Evolutionary conservation across 225 moss, liverwort and hornwort species (phyloP), one percentile per base, ranked within the genome.

Genomic region (Lunularia cruciata): DNA sequence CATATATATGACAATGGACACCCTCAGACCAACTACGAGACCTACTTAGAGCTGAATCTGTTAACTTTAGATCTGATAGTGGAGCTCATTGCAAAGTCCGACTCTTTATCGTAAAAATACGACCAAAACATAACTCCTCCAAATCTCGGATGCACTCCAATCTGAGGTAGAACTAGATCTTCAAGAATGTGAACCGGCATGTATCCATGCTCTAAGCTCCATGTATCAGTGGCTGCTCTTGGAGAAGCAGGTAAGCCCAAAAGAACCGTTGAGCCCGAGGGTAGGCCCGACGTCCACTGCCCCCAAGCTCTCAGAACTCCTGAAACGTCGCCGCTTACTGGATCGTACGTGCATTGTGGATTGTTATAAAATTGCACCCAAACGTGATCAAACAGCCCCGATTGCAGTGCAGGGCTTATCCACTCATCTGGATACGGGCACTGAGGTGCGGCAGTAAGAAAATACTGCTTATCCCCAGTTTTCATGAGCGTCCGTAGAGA

Each of bases 321-420:
- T 16, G 9, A 18, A 46, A 8, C 9, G 45, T 46, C 45, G 39
- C 18, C 39, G 5, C 63, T 27, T 23, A 3, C 27, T 15, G 39
- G 15, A 45, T 64, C 34, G 63, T 45, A 64, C 5, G 42, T 7
- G 10, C 63, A 43, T 4, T 22, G 40, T 25, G 63, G 63, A 43
- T 64, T 43, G 7, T 13, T 45, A 42, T 43, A 64, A 27, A 43
- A 64, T 4, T 64, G 63, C 42, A 64, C 63, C 63, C 40, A 64
- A 35, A 64, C 40, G 39, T 39, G 22, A 43, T 64, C 63, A 27
- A 43, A 64, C 36, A 64, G 63, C 22, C 63, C 43, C 4, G 63
- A 16, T 28, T 28, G 19, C 27, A 64, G 63, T 27, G 43, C 40
- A 3, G 63, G 40, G 16, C 20, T 39, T 2, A 19, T 13, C 27